Percentiles rank a stretch among this genome's conserved stretches.
Conservation (phyloP, 1,284 basidiomycete species). For the Irpex sp. region DNA sequence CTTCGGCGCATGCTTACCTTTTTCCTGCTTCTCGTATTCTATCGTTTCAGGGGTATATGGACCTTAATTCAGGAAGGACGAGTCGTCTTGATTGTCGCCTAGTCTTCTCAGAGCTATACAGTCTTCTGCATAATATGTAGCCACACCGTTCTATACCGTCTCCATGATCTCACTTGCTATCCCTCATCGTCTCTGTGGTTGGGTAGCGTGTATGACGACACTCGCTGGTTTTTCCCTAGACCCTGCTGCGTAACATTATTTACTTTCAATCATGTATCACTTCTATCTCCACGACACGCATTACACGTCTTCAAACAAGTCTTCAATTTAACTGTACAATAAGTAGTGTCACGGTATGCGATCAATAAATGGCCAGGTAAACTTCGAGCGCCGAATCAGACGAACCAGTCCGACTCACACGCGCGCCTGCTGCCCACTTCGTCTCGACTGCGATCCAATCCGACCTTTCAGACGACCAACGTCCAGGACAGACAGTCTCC, state of each 20-base stretch:
- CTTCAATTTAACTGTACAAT: too few relatives aligned
- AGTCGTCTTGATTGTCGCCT: not conserved
- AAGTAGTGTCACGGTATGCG: too few relatives aligned
- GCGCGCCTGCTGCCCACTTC: not conserved
- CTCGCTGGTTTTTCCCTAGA: not conserved
- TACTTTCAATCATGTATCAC: not conserved
- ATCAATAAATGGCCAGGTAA: too few relatives aligned
- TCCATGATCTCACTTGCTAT: not conserved
- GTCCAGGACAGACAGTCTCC: not conserved
- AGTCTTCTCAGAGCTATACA: not conserved
- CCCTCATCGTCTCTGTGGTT: not conserved
- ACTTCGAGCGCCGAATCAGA: not conserved
- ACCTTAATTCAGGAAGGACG: not conserved
- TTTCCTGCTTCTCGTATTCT: not conserved
- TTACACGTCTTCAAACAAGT: too few relatives aligned
- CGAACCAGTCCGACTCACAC: constrained; percentile 10
- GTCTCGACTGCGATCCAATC: constrained; percentile 1
- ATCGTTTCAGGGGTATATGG: not conserved
- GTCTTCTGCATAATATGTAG: not conserved
- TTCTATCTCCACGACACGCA: not conserved
- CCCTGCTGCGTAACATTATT: not conserved
- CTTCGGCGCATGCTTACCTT: not conserved
- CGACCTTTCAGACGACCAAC: not conserved
- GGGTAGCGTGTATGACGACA: not conserved
- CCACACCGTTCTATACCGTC: not conserved